Conservation (phyloP, 352 stramenopile species). For the Phytophthora niederhauseri region DNA sequence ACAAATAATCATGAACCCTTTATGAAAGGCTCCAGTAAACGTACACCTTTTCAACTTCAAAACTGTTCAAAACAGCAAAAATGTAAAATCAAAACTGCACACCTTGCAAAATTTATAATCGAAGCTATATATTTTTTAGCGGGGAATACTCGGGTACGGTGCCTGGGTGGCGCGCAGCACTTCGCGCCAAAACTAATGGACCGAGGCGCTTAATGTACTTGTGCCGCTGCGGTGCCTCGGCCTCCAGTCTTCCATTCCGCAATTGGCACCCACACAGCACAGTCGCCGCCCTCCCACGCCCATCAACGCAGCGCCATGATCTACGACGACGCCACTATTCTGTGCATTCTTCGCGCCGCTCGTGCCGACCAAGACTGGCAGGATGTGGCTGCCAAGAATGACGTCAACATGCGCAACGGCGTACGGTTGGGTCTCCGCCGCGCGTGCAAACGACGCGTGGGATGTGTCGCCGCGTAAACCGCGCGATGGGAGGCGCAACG, state of each 20-base stretch:
- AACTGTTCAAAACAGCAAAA: conserved; percentile 4
- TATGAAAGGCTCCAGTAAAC: too few species aligned
- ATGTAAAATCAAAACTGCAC: conserved; percentile 1
- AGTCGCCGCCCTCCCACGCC: too few species aligned
- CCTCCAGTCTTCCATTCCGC: neutral
- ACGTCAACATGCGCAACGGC: conserved; percentile 6
- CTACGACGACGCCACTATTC: conserved; percentile 7
- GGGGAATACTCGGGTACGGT: neutral
- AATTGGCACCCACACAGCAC: neutral
- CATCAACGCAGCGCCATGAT: neutral
- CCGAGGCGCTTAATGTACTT: neutral
- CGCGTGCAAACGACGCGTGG: neutral
- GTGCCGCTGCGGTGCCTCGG: neutral
- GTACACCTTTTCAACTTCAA: conserved; percentile 1
- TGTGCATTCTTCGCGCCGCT: neutral
- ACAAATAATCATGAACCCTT: too few species aligned
- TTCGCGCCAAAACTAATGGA: neutral
- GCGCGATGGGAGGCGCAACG: neutral
- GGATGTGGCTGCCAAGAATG: conserved; percentile 7
- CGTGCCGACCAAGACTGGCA: neutral
- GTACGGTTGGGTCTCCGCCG: conserved; percentile 3
- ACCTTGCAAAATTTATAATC: neutral
- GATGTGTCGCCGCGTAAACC: neutral
- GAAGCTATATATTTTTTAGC: neutral
- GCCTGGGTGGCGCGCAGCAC: neutral